Percentiles rank a stretch among this genome's conserved stretches.
These are phyloP conservation scores for Eucalyptus coolabah DNA, from an alignment of 345 rosid genomes.

Conservation along the genomic window DNA sequence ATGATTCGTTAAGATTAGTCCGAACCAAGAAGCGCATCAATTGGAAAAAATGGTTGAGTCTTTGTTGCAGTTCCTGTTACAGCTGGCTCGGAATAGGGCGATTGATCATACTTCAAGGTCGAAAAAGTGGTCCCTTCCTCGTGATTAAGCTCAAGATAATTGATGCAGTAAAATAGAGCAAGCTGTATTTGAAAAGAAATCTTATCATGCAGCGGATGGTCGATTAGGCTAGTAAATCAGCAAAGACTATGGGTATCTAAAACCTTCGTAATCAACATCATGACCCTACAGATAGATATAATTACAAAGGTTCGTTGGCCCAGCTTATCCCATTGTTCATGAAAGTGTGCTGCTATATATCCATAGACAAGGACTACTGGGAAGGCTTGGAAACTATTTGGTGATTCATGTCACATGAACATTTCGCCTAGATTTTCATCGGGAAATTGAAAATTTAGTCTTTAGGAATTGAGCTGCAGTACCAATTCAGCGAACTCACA, in stretches of 20 bases:
- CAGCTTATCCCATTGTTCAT: background rate
- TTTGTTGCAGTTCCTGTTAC: no score
- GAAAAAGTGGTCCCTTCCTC: background rate
- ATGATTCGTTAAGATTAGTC: background rate
- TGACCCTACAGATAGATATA: no score
- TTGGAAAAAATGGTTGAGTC: background rate
- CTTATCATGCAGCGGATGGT: background rate
- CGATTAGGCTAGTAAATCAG: background rate
- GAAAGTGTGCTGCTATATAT: background rate
- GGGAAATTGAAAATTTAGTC: background rate
- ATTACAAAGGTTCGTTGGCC: background rate
- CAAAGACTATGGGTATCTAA: background rate
- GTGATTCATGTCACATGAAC: background rate
- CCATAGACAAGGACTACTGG: background rate
- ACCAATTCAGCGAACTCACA: no score
- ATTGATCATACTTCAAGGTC: background rate
- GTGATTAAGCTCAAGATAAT: background rate
- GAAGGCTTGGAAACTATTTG: background rate
- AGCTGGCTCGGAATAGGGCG: background rate
- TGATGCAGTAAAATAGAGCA: background rate
- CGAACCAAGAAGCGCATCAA: fast-evolving
- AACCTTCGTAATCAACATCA: fast-evolving
- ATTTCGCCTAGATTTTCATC: background rate
- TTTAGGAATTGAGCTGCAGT: fast-evolving
- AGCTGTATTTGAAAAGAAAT: background rate